These are phyloP conservation scores for Chaetoceros tenuissimus DNA, from an alignment of 108 stramenopile genomes.

Conservation along the genomic window DNA sequence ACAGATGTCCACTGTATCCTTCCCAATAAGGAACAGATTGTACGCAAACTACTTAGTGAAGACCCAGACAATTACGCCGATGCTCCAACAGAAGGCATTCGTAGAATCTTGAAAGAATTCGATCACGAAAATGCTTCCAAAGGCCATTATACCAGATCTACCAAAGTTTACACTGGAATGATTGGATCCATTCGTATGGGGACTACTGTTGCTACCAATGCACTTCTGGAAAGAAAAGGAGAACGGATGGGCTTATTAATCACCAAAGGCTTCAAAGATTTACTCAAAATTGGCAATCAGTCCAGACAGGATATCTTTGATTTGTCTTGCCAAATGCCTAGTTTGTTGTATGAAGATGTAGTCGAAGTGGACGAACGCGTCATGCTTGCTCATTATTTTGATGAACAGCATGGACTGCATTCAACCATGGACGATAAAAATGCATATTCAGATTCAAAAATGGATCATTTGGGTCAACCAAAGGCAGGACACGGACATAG, in stretches of 20 bases:
- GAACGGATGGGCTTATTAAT: conserved; percentile 83
- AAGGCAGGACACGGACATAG: conserved; percentile 23
- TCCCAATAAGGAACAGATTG: conserved; percentile 53
- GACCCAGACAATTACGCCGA: conserved; percentile 93
- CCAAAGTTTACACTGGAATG: conserved; percentile 47
- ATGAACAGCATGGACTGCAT: conserved; percentile 18
- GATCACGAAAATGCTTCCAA: conserved; percentile 32
- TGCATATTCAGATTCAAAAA: conserved; percentile 1
- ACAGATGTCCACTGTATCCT: conserved; percentile 85
- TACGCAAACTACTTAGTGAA: conserved; percentile 85
- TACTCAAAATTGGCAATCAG: conserved; percentile 93
- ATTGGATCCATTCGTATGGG: conserved; percentile 95
- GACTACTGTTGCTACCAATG: conserved; percentile 97
- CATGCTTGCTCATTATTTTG: conserved; percentile 51
- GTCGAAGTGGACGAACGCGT: conserved; percentile 93
- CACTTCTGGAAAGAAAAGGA: conserved; percentile 92
- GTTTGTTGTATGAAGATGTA: conserved; percentile 84
- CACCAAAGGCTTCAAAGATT: conserved; percentile 87
- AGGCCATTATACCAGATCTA: conserved; percentile 52
- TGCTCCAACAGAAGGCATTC: conserved; percentile 97
- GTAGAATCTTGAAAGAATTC: conserved; percentile 78
- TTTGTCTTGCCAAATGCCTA: conserved; percentile 62
- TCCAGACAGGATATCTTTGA: conserved; percentile 88
- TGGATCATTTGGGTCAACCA: conserved; percentile 24
- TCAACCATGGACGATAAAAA: conserved; percentile 5